Conservation (phyloP, 2,329 filamentous ascomycete species). For the Lasiodiplodia gonubiensis region DNA sequence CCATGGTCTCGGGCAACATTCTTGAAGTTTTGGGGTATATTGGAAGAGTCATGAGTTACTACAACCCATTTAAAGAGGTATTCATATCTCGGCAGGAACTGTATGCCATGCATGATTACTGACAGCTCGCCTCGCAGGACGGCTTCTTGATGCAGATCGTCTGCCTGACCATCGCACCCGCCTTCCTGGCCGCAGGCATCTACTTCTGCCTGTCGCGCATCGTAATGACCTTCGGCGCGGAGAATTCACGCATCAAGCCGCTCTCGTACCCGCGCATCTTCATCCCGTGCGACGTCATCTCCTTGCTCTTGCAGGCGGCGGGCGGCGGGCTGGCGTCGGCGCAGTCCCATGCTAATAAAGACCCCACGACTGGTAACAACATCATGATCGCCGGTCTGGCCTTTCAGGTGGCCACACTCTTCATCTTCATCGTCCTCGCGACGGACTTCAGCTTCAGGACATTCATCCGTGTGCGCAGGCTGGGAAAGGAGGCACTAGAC, state of each 20-base stretch:
- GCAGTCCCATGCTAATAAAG: constrained; percentile 38
- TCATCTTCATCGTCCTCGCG: constrained; percentile 49
- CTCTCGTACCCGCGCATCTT: constrained; percentile 57
- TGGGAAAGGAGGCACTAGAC: constrained; percentile 38
- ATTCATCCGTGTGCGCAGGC: constrained; percentile 31
- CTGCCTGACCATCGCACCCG: constrained; percentile 63
- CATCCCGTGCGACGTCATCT: constrained; percentile 56
- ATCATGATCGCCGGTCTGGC: constrained; percentile 55
- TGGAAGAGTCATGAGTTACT: constrained; percentile 63
- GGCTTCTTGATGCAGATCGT: constrained; percentile 72
- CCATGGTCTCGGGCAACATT: constrained; percentile 62
- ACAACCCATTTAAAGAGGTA: constrained; percentile 61
- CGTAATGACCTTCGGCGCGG: constrained; percentile 46
- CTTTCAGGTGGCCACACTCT: constrained; percentile 52
- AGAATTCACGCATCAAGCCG: constrained; percentile 52
- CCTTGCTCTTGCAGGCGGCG: constrained; percentile 52
- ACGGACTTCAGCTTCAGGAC: constrained; percentile 48
- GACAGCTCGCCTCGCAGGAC: constrained; percentile 44
- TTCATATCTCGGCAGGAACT: background rate
- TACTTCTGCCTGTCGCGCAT: constrained; percentile 65
- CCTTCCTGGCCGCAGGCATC: constrained; percentile 67
- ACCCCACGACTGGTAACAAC: constrained; percentile 48
- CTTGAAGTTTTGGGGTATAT: constrained; percentile 67
- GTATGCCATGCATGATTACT: background rate
- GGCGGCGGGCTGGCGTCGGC: constrained; percentile 51